phyloP scores from a whole-genome alignment of 1,139 yeast species.

The Wickerhamomyces sp. region DNA sequence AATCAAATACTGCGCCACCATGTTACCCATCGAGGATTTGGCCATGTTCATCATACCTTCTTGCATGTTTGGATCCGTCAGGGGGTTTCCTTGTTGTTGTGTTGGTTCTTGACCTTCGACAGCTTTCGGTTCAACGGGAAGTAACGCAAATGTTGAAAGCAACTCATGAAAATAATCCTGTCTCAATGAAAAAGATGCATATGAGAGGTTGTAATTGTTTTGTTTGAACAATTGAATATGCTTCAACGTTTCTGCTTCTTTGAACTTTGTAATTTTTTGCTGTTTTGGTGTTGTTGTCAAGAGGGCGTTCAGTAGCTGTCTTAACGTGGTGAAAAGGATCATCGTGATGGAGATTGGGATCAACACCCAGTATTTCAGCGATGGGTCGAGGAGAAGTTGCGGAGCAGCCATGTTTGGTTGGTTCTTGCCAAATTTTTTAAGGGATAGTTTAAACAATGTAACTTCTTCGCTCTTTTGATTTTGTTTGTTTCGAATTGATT shows the following conservation, averaged over 20 bases:
- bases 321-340: conserved; percentile 82
- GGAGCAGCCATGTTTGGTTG: conserved; percentile 34
- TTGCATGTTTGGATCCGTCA: conserved; percentile 64
- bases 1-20: conserved; percentile 84
- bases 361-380: conserved; percentile 83
- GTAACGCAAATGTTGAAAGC: conserved; percentile 47
- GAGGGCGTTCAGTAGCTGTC: conserved; percentile 64
- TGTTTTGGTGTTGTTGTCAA: conserved; percentile 54
- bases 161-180: conserved; percentile 38
- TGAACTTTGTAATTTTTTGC: conserved; percentile 43
- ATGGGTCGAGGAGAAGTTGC: conserved; percentile 69
- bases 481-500: no score
- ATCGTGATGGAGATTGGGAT: conserved; percentile 85
- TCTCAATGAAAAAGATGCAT: conserved; percentile 43
- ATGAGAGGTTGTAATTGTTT: conserved; percentile 43
- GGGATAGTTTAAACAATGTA: background rate
- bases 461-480: background rate
- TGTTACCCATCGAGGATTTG: conserved; percentile 75
- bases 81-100: conserved; percentile 52
- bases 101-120: conserved; percentile 34
- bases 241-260: conserved; percentile 55
- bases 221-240: conserved; percentile 50
- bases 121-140: conserved; percentile 30
- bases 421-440: no score
- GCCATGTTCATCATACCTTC: conserved; percentile 80